These are phyloP conservation scores for Mycena indigotica DNA, from an alignment of 768 basidiomycete genomes.

Conservation along the genomic window DNA sequence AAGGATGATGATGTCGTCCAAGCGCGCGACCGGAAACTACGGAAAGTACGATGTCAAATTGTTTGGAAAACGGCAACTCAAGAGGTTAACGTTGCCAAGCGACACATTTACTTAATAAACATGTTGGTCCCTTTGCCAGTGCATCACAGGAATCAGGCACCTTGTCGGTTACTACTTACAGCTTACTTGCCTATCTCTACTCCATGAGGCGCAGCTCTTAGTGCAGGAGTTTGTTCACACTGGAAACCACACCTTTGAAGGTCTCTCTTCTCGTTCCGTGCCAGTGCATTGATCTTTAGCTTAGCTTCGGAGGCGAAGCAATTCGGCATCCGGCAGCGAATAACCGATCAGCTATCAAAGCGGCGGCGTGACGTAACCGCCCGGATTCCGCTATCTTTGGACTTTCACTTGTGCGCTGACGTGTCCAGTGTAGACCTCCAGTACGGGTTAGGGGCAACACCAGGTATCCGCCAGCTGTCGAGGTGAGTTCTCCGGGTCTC, in stretches of 20 bases:
- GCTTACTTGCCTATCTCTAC: not conserved
- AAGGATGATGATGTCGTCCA: no score
- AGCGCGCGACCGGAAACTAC: no score
- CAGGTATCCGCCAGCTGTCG: not conserved
- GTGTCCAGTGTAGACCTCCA: not conserved
- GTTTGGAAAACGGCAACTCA: no score
- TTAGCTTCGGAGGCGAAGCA: no score
- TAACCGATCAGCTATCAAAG: not conserved
- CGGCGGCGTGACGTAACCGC: not conserved
- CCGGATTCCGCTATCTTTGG: not conserved
- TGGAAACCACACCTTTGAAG: not conserved
- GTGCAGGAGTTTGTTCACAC: not conserved
- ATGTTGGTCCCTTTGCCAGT: not conserved
- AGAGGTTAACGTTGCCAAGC: no score
- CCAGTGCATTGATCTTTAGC: no score
- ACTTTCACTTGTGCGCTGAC: not conserved
- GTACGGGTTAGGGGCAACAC: not conserved
- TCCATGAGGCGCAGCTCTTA: not conserved
- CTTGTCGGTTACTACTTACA: not conserved
- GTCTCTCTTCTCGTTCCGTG: no score
- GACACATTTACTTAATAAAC: no score
- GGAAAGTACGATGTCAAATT: no score
- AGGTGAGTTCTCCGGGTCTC: not conserved
- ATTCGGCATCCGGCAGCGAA: not conserved
- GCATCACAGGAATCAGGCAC: not conserved